Evolutionary conservation across 345 rosid species (phyloP).

Genomic region (Eucalyptus regnans): DNA sequence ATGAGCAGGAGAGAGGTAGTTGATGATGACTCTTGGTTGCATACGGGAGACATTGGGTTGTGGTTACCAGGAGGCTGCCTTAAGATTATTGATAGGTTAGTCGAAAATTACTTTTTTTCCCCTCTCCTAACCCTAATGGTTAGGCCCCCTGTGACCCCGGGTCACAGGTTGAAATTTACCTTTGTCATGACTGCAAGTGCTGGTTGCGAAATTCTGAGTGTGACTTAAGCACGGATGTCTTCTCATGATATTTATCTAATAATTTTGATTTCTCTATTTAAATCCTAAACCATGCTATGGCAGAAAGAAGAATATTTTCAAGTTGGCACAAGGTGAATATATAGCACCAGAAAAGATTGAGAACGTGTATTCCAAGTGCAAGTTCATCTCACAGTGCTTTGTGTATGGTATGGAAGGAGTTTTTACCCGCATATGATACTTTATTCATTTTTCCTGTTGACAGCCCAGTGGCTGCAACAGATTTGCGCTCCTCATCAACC

Average conservation of each 20-base stretch:
- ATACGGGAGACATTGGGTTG: constrained; percentile 33
- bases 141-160: not conserved
- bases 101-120: not conserved
- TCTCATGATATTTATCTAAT: not conserved
- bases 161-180: not conserved
- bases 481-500: not conserved
- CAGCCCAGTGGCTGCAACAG: not conserved
- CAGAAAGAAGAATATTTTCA: constrained; percentile 34
- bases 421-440: not conserved
- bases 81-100: constrained; percentile 32
- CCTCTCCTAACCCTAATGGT: not conserved
- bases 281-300: not conserved
- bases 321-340: constrained; percentile 42
- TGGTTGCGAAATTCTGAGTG: not conserved
- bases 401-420: constrained; percentile 11
- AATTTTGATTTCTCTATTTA: not conserved
- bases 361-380: constrained; percentile 26
- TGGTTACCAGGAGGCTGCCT: constrained; percentile 42
- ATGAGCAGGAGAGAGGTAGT: constrained; percentile 28
- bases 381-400: constrained; percentile 28
- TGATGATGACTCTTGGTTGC: constrained; percentile 26
- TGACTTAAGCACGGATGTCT: not conserved
- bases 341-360: constrained; percentile 36
- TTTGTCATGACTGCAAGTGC: not conserved
- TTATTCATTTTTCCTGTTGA: not conserved